Evolutionary conservation across 2,329 filamentous ascomycete genomes (phyloP).

Genomic region (Microthyrium microscopicum): DNA sequence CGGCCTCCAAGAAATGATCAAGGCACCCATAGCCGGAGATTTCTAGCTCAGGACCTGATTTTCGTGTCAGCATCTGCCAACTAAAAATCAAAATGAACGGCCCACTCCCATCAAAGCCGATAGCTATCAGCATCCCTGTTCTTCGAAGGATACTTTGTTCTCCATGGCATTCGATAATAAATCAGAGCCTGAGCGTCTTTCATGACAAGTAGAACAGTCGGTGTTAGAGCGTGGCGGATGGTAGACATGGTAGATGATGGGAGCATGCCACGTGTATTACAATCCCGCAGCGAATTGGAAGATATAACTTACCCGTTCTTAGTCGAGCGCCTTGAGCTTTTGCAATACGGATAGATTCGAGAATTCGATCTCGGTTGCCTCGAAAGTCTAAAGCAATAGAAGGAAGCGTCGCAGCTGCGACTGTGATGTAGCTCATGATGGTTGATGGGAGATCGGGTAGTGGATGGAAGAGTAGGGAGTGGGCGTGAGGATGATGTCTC

Average conservation of each 20-base stretch:
- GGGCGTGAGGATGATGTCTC: too few relatives aligned
- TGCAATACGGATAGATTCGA: constrained; percentile 42
- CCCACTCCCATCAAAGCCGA: constrained; percentile 9
- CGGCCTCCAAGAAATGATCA: constrained; percentile 39
- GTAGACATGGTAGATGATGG: too few relatives aligned
- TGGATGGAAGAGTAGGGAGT: too few relatives aligned
- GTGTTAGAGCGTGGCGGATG: too few relatives aligned
- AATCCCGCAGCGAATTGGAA: too few relatives aligned
- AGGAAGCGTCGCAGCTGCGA: too few relatives aligned
- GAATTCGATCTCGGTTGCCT: constrained; percentile 46
- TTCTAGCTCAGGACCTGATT: constrained; percentile 28
- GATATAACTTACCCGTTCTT: constrained; percentile 40
- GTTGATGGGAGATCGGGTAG: too few relatives aligned
- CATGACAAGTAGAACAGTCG: constrained; percentile 1
- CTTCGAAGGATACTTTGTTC: background rate
- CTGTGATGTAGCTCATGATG: too few relatives aligned
- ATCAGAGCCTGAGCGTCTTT: too few relatives aligned
- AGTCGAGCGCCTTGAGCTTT: constrained; percentile 45
- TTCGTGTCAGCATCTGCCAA: too few relatives aligned
- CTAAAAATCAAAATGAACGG: too few relatives aligned
- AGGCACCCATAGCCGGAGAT: constrained; percentile 44
- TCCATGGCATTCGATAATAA: background rate
- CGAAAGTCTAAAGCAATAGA: constrained; percentile 45
- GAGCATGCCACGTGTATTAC: too few relatives aligned
- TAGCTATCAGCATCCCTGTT: background rate